Conservation (phyloP, 805 yeast genomes). For the Kluyveromyces nonfermentans region DNA sequence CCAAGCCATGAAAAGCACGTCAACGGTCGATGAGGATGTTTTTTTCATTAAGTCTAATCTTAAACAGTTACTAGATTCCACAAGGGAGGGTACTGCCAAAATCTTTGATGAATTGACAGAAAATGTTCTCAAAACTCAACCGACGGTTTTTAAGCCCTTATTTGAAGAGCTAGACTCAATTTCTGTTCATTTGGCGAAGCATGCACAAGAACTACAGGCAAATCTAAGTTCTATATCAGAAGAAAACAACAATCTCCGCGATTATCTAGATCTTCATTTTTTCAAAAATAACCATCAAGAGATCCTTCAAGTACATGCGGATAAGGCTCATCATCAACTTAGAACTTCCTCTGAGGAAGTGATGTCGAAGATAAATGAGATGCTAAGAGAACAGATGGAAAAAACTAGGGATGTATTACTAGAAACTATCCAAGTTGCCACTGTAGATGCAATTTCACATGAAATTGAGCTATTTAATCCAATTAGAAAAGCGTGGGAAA, state of each 20-base stretch:
- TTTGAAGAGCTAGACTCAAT: slow-evolving; percentile 14
- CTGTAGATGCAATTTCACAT: slow-evolving; percentile 21
- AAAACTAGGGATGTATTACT: slow-evolving; percentile 18
- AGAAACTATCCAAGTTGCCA: slow-evolving; percentile 20
- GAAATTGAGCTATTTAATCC: slow-evolving; percentile 26
- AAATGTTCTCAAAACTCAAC: slow-evolving; percentile 17
- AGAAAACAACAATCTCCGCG: slow-evolving; percentile 24
- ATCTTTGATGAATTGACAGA: slow-evolving; percentile 18
- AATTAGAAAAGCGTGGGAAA: slow-evolving; percentile 22
- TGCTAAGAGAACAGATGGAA: slow-evolving; percentile 17
- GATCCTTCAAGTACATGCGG: slow-evolving; percentile 17
- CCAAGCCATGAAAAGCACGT: neutral
- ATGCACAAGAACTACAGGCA: slow-evolving; percentile 16
- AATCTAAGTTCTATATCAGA: slow-evolving; percentile 26
- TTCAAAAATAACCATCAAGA: slow-evolving; percentile 23
- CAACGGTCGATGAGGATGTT: slow-evolving; percentile 11
- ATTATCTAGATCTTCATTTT: slow-evolving; percentile 23
- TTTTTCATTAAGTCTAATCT: slow-evolving; percentile 15
- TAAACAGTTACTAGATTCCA: slow-evolving; percentile 8
- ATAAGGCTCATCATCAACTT: slow-evolving; percentile 17
- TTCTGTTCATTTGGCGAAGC: slow-evolving; percentile 10
- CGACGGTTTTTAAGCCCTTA: slow-evolving; percentile 14
- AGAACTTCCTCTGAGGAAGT: slow-evolving; percentile 17
- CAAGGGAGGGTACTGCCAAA: slow-evolving; percentile 14
- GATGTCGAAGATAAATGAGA: slow-evolving; percentile 13